These are phyloP conservation scores for Vaccinium vitisidaea DNA, from an alignment of 148 eudicot genomes.

Conservation along the genomic window DNA sequence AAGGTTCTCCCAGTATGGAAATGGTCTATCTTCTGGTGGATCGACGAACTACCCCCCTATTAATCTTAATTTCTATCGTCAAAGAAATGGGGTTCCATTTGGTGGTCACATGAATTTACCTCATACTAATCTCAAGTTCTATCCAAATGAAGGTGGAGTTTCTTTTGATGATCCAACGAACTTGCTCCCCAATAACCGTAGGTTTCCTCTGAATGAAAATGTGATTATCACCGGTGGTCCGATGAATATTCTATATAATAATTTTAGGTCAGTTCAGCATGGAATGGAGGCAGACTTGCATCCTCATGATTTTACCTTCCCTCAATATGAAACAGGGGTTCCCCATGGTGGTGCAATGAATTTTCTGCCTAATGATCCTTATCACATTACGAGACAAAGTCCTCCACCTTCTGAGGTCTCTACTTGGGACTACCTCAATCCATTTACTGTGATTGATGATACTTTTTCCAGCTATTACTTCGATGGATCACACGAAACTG, in stretches of 20 bases:
- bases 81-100: neutral
- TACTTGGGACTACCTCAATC: constrained; percentile 12
- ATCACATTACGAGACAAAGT: neutral
- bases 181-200: neutral
- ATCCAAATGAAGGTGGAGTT: neutral
- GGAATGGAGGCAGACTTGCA: constrained; percentile 1
- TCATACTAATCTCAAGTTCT: neutral
- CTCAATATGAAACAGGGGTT: neutral
- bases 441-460: constrained; percentile 3
- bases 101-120: neutral
- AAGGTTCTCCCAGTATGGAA: neutral
- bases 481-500: neutral
- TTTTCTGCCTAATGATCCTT: neutral
- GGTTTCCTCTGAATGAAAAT: constrained; percentile 4
- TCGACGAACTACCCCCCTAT: neutral
- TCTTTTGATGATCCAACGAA: neutral
- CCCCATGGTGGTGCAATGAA: neutral
- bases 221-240: neutral
- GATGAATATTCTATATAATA: constrained; percentile 9
- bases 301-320: neutral
- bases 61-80: neutral
- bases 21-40: constrained; percentile 1
- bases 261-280: neutral
- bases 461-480: neutral
- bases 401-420: constrained; percentile 14